Base-by-base conservation (phyloP, 768 basidiomycete species). In the Lactifluus pinguis region DNA sequence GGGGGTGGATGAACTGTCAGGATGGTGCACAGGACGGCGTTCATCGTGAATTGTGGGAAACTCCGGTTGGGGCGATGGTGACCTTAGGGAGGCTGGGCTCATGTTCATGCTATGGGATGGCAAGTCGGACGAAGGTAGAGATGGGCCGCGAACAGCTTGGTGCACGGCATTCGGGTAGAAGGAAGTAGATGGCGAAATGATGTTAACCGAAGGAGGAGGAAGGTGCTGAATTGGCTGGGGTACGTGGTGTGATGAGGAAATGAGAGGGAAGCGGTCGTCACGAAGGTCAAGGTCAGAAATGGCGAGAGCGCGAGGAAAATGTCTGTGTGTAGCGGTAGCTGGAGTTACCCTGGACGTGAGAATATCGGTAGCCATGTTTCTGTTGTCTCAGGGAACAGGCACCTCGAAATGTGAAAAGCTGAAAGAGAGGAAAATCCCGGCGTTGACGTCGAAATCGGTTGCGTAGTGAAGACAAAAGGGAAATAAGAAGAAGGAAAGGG, bases 221-320 rank as follows among this genome's bases (percentile, higher is more conserved):
- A 14, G 21, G 29, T 36, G 55, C 9, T 57, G 53, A 13, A 38
- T 47, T 57, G 42, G 7, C 14, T 61, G 47, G 55, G 64, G 48
- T 54, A 53, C 48, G 61, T 61, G 49, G 60, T 53, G 49, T 25
- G 68, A 53, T 34, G 72, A 58, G 19, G 75, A 67, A 51, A 74
- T 59, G 17, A 48, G 50, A 15, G 79, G 75, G 65, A 86, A 85
- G 69, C 85, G 77, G 69, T 79, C 80, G 75, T 86, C 86, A 67
- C 78, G 76, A 70, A 82, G 79, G 72, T 84, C 83, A 63, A 82
- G 76, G 59, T 85, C 85, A 59, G 80, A 74, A 70, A 84, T 77
- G 44, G 75, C 68, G 60, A 86, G 76, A 45, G 77, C 73, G 67
- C 76, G 77, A 53, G 83, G 75, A 72, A 83, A 84, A 63, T 79